phyloP scores from a whole-genome alignment of 345 rosid genomes.

The Eucalyptus polybractea region DNA sequence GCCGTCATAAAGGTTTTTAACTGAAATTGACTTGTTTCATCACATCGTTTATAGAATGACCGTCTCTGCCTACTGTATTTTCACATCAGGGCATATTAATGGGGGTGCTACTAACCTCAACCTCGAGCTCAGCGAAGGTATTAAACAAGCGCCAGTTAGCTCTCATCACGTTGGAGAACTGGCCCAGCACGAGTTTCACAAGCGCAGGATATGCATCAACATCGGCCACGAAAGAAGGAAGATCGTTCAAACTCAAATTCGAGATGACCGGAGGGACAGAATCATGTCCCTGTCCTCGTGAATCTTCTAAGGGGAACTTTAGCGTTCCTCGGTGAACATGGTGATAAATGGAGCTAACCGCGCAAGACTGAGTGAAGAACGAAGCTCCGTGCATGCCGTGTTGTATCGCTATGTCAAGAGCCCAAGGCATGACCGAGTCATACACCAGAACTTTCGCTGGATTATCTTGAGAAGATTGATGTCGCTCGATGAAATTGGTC shows the following conservation, averaged over 20 bases:
- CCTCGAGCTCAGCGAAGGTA: background rate
- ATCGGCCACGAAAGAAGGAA: background rate
- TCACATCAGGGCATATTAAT: background rate
- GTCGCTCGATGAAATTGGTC: background rate
- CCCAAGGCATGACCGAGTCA: constrained; percentile 16
- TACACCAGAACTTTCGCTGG: constrained; percentile 7
- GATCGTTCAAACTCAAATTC: background rate
- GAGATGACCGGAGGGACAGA: background rate
- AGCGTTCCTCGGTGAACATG: background rate
- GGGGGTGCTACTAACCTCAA: background rate
- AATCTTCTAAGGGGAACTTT: background rate
- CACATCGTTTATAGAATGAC: background rate
- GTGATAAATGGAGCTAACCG: constrained; percentile 2
- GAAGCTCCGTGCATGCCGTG: background rate
- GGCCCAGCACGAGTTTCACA: background rate
- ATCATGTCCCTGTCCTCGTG: background rate
- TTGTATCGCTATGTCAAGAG: constrained; percentile 1
- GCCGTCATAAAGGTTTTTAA: background rate
- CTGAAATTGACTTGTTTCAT: background rate
- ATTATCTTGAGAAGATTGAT: background rate
- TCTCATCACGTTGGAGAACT: background rate
- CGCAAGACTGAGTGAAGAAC: constrained; percentile 13
- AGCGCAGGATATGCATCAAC: background rate
- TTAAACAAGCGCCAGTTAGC: background rate
- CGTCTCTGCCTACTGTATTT: background rate